Percentiles rank a stretch among this genome's conserved stretches.
phyloP scores from a whole-genome alignment of 495 filamentous ascomycete species.

The Annulohypoxylon bovei region DNA sequence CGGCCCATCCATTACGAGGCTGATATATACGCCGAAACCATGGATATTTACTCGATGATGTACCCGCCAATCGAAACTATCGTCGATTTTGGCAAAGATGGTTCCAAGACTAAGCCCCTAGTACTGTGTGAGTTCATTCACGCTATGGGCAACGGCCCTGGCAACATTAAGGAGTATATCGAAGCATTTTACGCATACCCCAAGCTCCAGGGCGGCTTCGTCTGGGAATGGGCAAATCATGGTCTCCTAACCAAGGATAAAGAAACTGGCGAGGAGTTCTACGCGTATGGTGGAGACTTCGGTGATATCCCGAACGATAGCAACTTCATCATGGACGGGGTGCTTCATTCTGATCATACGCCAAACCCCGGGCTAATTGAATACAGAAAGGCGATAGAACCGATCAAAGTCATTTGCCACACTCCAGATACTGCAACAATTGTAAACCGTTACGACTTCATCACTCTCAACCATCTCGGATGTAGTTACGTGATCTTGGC shows the following conservation, averaged over 20 bases:
- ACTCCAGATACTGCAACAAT: conserved; percentile 42
- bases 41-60: conserved; percentile 75
- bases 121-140: conserved; percentile 76
- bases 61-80: conserved; percentile 66
- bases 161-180: conserved; percentile 71
- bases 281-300: conserved; percentile 75
- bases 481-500: conserved; percentile 42
- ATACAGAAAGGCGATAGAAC: conserved; percentile 69
- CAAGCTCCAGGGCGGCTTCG: conserved; percentile 72
- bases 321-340: conserved; percentile 74
- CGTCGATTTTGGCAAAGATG: conserved; percentile 56
- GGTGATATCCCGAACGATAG: conserved; percentile 71
- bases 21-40: conserved; percentile 64
- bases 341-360: conserved; percentile 65
- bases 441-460: conserved; percentile 64
- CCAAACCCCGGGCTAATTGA: conserved; percentile 69
- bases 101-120: conserved; percentile 63
- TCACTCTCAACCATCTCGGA: conserved; percentile 57
- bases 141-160: conserved; percentile 79
- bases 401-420: conserved; percentile 53
- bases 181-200: conserved; percentile 66
- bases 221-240: conserved; percentile 81
- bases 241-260: conserved; percentile 65
- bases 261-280: conserved; percentile 62
- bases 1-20: conserved; percentile 74